Percentiles rank a stretch among this genome's conserved stretches.
Evolutionary conservation across 2,329 filamentous ascomycete species (phyloP).

Genomic region (Gyromitra esculenta): DNA sequence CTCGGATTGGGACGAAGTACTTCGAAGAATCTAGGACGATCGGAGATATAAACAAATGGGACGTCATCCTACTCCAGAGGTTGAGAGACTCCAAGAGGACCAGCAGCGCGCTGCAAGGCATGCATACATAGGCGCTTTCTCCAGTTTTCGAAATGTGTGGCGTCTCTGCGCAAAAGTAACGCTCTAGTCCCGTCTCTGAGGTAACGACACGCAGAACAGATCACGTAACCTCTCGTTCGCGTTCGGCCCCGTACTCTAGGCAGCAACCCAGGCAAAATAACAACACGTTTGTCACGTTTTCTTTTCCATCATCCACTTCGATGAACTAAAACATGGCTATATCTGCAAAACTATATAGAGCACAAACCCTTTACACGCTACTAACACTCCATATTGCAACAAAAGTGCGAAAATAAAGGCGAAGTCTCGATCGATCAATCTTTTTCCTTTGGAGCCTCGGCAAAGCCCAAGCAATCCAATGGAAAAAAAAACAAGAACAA

Average conservation of each 20-base stretch:
- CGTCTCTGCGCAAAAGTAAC: neutral
- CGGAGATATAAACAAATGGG: no score
- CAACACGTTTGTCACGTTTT: no score
- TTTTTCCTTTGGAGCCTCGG: conserved; percentile 34
- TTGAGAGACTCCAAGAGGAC: no score
- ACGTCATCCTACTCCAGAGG: no score
- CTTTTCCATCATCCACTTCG: no score
- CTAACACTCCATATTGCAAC: no score
- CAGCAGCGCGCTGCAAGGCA: neutral
- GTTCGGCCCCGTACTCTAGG: neutral
- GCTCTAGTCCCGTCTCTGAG: neutral
- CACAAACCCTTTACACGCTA: neutral
- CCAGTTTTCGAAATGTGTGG: neutral
- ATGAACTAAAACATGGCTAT: no score
- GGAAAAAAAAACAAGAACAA: conserved; percentile 14
- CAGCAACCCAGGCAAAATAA: neutral
- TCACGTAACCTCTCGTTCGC: neutral
- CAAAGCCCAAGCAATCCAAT: conserved; percentile 36
- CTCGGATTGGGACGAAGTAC: neutral
- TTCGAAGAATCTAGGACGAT: no score
- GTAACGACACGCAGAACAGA: neutral
- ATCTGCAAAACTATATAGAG: no score
- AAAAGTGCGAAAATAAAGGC: no score
- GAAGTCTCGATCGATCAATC: neutral
- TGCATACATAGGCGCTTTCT: neutral